phyloP scores from a whole-genome alignment of 2,329 filamentous ascomycete genomes.

The Phyllosticta paracitricarpa region DNA sequence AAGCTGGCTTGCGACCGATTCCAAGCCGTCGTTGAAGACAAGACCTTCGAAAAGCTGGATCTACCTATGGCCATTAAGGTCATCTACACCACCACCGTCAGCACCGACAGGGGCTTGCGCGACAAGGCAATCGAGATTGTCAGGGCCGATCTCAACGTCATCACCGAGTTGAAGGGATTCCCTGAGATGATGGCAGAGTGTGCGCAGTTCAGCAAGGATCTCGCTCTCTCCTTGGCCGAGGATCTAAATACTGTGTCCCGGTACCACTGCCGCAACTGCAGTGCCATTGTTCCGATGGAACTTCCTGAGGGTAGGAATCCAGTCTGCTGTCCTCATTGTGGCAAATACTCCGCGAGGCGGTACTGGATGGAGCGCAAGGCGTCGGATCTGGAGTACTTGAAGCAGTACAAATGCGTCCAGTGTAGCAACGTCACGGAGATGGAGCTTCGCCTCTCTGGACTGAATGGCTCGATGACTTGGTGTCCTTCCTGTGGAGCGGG shows the following conservation, averaged over 20 bases:
- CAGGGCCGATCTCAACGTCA: not conserved
- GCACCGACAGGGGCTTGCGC: not conserved
- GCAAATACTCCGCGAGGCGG: no score
- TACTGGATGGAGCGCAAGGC: no score
- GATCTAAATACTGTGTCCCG: not conserved
- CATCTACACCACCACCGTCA: not conserved
- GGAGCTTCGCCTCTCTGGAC: no score
- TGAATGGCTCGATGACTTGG: no score
- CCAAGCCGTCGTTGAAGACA: not conserved
- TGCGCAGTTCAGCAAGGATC: conserved; percentile 1
- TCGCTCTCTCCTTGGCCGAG: not conserved
- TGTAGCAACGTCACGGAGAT: no score
- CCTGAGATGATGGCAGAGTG: conserved; percentile 6
- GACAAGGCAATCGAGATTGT: not conserved
- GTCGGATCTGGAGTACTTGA: no score
- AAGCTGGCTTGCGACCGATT: not conserved
- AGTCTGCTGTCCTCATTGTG: no score
- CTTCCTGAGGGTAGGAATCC: no score
- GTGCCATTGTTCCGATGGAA: no score
- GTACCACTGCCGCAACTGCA: not conserved
- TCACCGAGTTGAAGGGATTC: not conserved
- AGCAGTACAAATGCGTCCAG: no score
- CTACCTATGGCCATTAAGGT: conserved; percentile 12
- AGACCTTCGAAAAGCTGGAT: not conserved
- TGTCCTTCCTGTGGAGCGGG: no score